Evolutionary conservation across 2,329 filamentous ascomycete species (phyloP).

Genomic region (Diplodia seriata): DNA sequence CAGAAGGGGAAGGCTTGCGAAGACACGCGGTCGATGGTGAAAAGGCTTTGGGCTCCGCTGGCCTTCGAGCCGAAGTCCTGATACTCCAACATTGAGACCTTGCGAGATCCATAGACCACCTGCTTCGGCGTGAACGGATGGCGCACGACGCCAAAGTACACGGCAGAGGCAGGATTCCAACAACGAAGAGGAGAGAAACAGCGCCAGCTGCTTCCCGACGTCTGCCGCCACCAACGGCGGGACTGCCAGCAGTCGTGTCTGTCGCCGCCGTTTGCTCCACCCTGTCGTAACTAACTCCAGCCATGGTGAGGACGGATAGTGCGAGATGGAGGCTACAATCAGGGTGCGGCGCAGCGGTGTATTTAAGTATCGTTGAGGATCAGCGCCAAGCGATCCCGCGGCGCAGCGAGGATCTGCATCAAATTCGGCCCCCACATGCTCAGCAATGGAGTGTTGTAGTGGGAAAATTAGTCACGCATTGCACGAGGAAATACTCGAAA

Average conservation of each 20-base stretch:
- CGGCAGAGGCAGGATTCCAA: neutral
- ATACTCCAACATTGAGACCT: no score
- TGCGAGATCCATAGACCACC: neutral
- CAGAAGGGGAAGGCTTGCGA: constrained; percentile 41
- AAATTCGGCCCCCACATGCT: neutral
- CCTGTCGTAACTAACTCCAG: neutral
- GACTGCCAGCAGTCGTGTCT: neutral
- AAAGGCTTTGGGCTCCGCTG: constrained; percentile 35
- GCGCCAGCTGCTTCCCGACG: neutral
- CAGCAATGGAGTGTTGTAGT: neutral
- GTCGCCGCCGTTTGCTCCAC: neutral
- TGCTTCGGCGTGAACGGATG: neutral
- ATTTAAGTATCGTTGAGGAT: neutral
- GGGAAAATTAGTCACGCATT: neutral
- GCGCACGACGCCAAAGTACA: neutral
- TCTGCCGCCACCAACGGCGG: neutral
- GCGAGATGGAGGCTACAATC: neutral
- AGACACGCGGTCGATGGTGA: constrained; percentile 41
- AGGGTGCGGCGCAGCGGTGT: neutral
- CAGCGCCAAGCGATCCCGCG: neutral
- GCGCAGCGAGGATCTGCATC: no score
- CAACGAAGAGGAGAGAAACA: neutral
- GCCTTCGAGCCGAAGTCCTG: neutral
- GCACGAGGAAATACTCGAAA: neutral
- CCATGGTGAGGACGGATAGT: neutral